Evolutionary conservation across 1,139 yeast genomes (phyloP), one percentile per base, ranked within the genome.

Genomic region (Saccharomyces hybrid): DNA sequence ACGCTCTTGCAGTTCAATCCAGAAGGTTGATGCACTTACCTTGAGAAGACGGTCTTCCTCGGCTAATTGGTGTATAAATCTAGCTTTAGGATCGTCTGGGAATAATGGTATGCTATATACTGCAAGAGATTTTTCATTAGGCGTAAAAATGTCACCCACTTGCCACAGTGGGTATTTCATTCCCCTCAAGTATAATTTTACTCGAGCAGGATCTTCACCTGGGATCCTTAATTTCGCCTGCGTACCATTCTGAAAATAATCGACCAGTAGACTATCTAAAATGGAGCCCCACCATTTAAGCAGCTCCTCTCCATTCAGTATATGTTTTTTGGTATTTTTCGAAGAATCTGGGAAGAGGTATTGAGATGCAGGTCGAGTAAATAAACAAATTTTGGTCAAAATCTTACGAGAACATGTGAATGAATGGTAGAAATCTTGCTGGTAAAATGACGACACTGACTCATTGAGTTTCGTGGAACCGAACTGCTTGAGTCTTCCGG

Each of bases 71-170:
- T 90, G 97, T 28, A 95, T 70, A 67, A 93, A 93, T 49, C 99
- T 74, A 0, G 96, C 88, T 69, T 95, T 91, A 1, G 99, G 99
- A 66, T 93, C 99, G 70, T 95, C 99, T 0, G 97, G 96, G 62
- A 91, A 84, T 47, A 90, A 70, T 0, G 99, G 98, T 5, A 95
- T 78, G 34, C 75, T 69, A 56, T 78, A 76, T 7, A 86, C 81
- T 0, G 97, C 97, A 26, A 71, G 56, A 3, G 69, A 72, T 2
- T 54, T 51, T 5, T 58, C 59, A 2, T 59, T 55, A 4, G 58
- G 60, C 59, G 26, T 26, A 14, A 74, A 78, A 1, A 82, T 73
- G 58, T 81, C 82, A 1, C 89, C 89, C 1, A 75, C 73, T 5
- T 61, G 49, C 89, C 89, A 84, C 52, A 60, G 50, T 52, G 52